These are phyloP conservation scores for Rubia occidens DNA, from an alignment of 305 asterid genomes.

Conservation along the genomic window DNA sequence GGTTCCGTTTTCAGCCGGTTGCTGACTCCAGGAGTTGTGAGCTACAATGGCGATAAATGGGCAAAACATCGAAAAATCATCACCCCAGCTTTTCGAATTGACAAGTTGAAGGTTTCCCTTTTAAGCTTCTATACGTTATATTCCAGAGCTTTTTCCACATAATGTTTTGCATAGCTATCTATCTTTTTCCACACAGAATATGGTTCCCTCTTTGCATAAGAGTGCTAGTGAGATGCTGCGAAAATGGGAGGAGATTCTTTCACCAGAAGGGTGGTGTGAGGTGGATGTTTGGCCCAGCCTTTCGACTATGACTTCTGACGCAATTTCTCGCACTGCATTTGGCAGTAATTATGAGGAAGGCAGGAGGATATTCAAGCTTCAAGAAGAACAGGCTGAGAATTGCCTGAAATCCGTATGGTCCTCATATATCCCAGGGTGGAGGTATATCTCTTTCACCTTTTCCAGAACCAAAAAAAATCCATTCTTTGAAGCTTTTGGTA, in stretches of 20 bases:
- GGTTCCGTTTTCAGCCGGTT: neutral
- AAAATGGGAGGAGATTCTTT: constrained; percentile 22
- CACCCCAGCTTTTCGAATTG: constrained; percentile 7
- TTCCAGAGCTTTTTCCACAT: too few relatives aligned
- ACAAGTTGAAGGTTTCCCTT: constrained; percentile 13
- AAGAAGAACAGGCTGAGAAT: constrained; percentile 17
- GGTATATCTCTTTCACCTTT: neutral
- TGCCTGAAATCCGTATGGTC: neutral
- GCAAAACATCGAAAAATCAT: constrained; percentile 13
- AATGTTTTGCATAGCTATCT: neutral
- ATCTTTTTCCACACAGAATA: neutral
- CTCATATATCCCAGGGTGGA: constrained; percentile 6
- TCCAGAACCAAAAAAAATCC: neutral
- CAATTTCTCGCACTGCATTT: constrained; percentile 25
- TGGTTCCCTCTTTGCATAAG: constrained; percentile 1
- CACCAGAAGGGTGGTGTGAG: constrained; percentile 3
- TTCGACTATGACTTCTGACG: neutral
- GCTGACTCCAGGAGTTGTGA: constrained; percentile 7
- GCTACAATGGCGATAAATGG: constrained; percentile 4
- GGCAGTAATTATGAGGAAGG: constrained; percentile 33
- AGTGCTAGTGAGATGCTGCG: constrained; percentile 8
- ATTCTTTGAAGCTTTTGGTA: neutral
- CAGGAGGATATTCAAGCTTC: constrained; percentile 26
- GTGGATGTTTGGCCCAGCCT: constrained; percentile 27
- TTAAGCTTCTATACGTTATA: too few relatives aligned